Evolutionary conservation across 495 filamentous ascomycete genomes (phyloP).

Genomic region (Trichoderma gamsii): DNA sequence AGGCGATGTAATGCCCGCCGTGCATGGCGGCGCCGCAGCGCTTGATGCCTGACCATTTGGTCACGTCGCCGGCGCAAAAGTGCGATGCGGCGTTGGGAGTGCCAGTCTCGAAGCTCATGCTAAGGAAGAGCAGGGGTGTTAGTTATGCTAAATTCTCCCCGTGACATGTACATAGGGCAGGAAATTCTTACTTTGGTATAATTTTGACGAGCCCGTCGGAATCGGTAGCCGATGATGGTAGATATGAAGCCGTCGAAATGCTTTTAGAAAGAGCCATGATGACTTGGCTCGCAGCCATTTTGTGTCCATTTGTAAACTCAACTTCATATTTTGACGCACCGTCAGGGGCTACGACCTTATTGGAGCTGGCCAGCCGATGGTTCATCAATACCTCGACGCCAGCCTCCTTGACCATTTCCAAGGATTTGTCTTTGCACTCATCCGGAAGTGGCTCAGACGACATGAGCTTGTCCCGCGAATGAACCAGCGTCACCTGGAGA

Average conservation of each 20-base stretch:
- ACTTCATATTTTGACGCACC: slow-evolving; percentile 35
- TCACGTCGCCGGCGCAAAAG: slow-evolving; percentile 52
- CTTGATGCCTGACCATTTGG: slow-evolving; percentile 62
- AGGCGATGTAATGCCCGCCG: slow-evolving; percentile 53
- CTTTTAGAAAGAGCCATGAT: slow-evolving; percentile 54
- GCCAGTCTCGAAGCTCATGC: slow-evolving; percentile 38
- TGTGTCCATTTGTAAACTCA: slow-evolving; percentile 48
- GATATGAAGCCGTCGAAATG: slow-evolving; percentile 48
- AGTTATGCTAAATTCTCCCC: not conserved
- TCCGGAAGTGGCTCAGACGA: slow-evolving; percentile 61
- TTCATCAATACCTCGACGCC: slow-evolving; percentile 53
- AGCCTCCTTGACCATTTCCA: slow-evolving; percentile 44
- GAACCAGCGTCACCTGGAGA: slow-evolving; percentile 57
- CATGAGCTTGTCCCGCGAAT: slow-evolving; percentile 56
- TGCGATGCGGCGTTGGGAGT: slow-evolving; percentile 50
- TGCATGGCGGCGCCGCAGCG: slow-evolving; percentile 64
- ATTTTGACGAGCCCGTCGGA: slow-evolving; percentile 54
- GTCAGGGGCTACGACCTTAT: slow-evolving; percentile 26
- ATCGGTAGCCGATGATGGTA: slow-evolving; percentile 44
- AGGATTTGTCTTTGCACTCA: slow-evolving; percentile 52
- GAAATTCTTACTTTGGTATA: slow-evolving; percentile 27
- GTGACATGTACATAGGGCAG: not conserved
- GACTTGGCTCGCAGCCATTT: slow-evolving; percentile 49
- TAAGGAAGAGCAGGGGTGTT: slow-evolving; percentile 18
- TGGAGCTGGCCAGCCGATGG: slow-evolving; percentile 38